Conservation (phyloP, 139 green algal genomes). For the Microglena sp. region DNA sequence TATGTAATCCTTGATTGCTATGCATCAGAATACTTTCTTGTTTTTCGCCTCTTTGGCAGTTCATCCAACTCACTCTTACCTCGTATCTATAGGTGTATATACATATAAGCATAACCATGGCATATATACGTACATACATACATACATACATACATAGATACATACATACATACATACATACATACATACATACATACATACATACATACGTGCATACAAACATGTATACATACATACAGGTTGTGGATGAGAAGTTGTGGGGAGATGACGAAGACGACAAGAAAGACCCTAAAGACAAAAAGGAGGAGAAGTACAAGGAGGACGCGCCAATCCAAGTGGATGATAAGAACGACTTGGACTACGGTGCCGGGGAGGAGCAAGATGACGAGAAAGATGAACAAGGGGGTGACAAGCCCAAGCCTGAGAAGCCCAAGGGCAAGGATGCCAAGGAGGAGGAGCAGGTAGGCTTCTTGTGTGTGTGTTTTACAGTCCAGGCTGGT, state of each 20-base stretch:
- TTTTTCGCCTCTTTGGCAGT: no score
- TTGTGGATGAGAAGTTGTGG: conserved; percentile 91
- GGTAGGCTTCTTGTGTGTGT: no score
- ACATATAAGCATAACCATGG: no score
- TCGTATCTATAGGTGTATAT: no score
- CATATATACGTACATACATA: not conserved
- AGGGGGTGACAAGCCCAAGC: conserved; percentile 11
- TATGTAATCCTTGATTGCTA: no score
- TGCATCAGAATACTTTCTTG: no score
- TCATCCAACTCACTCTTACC: no score
- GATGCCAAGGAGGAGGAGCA: conserved; percentile 30
- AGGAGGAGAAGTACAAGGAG: conserved; percentile 59
- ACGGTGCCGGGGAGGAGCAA: conserved; percentile 47
- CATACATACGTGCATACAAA: not conserved
- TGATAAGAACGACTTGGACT: conserved; percentile 66
- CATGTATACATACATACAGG: conserved; percentile 10
- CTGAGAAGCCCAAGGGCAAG: conserved; percentile 29
- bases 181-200: not conserved
- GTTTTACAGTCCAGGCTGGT: no score
- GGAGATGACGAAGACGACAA: conserved; percentile 39
- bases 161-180: not conserved
- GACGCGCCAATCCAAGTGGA: conserved; percentile 43
- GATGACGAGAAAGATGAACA: conserved; percentile 16
- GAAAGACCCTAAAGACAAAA: conserved; percentile 21
- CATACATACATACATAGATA: not conserved